Percentiles rank a stretch among this genome's conserved stretches.
Evolutionary conservation across 2,329 filamentous ascomycete species (phyloP).

Genomic region (Nigrospora osmanthi): DNA sequence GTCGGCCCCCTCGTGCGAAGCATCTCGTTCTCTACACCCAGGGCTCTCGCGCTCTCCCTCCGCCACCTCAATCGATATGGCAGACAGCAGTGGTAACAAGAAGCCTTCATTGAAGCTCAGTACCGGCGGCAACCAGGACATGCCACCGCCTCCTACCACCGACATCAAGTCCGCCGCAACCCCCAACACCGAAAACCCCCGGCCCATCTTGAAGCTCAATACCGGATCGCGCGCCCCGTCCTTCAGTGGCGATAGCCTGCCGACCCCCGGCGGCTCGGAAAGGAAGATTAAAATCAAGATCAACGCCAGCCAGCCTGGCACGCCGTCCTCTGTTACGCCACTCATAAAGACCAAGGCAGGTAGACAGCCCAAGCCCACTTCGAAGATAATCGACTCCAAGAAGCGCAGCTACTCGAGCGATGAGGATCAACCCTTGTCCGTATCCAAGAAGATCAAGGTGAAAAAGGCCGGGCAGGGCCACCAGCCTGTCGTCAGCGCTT

Average conservation of each 20-base stretch:
- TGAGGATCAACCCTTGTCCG: slow-evolving; percentile 28
- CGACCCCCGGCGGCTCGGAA: slow-evolving; percentile 19
- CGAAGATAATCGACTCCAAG: slow-evolving; percentile 49
- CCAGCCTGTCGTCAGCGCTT: slow-evolving; percentile 17
- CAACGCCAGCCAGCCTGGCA: slow-evolving; percentile 17
- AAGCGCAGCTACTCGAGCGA: slow-evolving; percentile 52
- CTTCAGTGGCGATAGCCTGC: slow-evolving; percentile 14
- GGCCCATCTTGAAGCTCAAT: slow-evolving; percentile 23
- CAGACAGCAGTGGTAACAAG: slow-evolving; percentile 10
- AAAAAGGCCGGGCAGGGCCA: slow-evolving; percentile 19
- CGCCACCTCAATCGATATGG: not conserved
- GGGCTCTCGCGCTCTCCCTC: not conserved
- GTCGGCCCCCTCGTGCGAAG: no score
- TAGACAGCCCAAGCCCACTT: slow-evolving; percentile 49
- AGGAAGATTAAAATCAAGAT: slow-evolving; percentile 33
- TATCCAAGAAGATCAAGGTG: slow-evolving; percentile 48
- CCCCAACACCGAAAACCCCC: slow-evolving; percentile 15
- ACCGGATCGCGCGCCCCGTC: slow-evolving; percentile 17
- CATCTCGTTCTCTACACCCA: not conserved
- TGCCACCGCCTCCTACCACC: slow-evolving; percentile 18
- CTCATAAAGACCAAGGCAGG: slow-evolving; percentile 50
- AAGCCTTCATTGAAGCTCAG: slow-evolving; percentile 20
- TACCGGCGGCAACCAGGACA: slow-evolving; percentile 14
- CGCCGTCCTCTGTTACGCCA: slow-evolving; percentile 16
- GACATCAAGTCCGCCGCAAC: slow-evolving; percentile 4